Conservation (phyloP, 2,329 filamentous ascomycete genomes). For the Tolypocladium ovalisporum region DNA sequence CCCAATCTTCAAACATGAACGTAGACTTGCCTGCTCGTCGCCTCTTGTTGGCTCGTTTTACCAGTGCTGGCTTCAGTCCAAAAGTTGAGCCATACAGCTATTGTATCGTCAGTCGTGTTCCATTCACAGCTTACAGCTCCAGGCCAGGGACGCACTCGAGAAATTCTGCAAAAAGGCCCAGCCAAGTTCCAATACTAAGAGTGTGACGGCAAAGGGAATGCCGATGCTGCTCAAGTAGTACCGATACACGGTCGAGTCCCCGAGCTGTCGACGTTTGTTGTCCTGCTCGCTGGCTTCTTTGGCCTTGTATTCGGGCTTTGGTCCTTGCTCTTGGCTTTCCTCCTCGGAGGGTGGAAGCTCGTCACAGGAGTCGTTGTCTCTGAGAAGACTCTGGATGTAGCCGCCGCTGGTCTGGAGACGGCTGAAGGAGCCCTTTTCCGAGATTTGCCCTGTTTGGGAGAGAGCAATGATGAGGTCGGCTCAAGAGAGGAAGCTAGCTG, state of each 20-base stretch:
- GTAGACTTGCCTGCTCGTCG: background rate
- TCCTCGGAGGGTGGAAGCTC: background rate
- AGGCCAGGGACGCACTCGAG: conserved; percentile 14
- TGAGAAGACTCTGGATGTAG: background rate
- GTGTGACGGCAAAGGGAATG: conserved; percentile 5
- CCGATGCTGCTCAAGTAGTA: conserved; percentile 20
- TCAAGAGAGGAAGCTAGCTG: background rate
- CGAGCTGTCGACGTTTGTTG: conserved; percentile 15
- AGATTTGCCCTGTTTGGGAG: background rate
- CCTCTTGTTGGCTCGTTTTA: background rate
- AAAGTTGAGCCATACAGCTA: conserved; percentile 20
- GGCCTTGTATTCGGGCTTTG: background rate
- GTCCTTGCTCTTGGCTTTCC: background rate
- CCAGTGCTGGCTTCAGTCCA: conserved; percentile 13
- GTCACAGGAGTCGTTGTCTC: background rate
- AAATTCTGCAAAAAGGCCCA: conserved; percentile 16
- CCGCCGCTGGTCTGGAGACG: background rate
- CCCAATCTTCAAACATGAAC: background rate
- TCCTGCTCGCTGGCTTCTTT: background rate
- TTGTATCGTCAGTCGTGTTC: background rate
- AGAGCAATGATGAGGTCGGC: background rate
- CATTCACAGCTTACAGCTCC: too few species aligned
- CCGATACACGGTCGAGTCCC: conserved; percentile 15
- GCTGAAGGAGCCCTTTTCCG: background rate
- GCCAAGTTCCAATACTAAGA: conserved; percentile 9